Evolutionary conservation across 257 asterid genomes (phyloP).

Genomic region (Cinchona pubescens): DNA sequence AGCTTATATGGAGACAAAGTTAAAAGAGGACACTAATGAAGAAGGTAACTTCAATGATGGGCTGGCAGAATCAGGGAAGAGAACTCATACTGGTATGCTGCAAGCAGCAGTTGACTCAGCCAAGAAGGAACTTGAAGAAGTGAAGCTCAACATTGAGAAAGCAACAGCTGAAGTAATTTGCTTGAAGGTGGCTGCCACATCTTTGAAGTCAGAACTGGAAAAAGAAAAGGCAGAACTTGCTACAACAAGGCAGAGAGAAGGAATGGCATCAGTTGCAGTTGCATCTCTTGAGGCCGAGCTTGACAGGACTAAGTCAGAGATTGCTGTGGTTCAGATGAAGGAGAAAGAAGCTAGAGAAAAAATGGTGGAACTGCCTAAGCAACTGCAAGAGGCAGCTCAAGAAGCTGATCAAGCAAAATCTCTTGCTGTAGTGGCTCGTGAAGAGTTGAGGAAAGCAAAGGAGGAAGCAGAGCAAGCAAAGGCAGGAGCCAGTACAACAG

Average conservation of each 20-base stretch:
- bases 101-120: conserved; percentile 53
- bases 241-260: conserved; percentile 67
- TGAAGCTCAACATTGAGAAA: conserved; percentile 63
- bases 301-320: conserved; percentile 54
- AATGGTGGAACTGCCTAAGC: conserved; percentile 65
- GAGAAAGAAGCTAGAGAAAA: conserved; percentile 74
- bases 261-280: conserved; percentile 74
- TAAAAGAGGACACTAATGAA: conserved; percentile 35
- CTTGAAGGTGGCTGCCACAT: conserved; percentile 66
- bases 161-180: conserved; percentile 49
- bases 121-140: conserved; percentile 74
- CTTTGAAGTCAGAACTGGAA: conserved; percentile 63
- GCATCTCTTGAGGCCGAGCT: conserved; percentile 83
- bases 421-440: conserved; percentile 47
- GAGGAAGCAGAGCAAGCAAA: conserved; percentile 79
- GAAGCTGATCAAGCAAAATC: conserved; percentile 63
- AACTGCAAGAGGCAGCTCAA: conserved; percentile 65
- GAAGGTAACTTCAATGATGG: conserved; percentile 31
- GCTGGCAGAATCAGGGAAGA: conserved; percentile 38
- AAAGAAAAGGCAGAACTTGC: conserved; percentile 59
- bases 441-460: conserved; percentile 58
- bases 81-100: conserved; percentile 52
- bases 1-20: conserved; percentile 65
- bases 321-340: conserved; percentile 46
- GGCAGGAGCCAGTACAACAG: conserved; percentile 56